Evolutionary conservation across 2,329 filamentous ascomycete species (phyloP).

Genomic region (Rutstroemia sp.): DNA sequence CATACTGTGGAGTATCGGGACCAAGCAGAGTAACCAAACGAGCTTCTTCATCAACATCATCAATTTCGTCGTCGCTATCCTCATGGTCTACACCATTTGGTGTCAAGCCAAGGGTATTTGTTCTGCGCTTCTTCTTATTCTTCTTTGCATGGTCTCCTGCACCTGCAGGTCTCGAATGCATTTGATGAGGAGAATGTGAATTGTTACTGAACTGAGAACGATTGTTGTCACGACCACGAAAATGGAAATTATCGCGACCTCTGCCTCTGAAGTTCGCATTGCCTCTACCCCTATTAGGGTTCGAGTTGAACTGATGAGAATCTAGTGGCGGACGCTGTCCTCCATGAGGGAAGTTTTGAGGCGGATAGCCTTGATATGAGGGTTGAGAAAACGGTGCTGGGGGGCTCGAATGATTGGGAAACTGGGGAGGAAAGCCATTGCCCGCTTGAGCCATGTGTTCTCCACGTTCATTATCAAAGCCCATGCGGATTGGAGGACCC

Average conservation of each 20-base stretch:
- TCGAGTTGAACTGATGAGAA: constrained; percentile 30
- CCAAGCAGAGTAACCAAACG: constrained; percentile 32
- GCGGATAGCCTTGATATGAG: constrained; percentile 33
- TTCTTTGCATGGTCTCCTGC: constrained; percentile 34
- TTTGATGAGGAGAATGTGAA: constrained; percentile 7
- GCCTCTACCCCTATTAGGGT: constrained; percentile 33
- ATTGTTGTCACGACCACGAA: constrained; percentile 31
- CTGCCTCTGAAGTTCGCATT: constrained; percentile 33
- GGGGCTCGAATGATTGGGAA: constrained; percentile 28
- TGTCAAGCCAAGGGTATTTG: constrained; percentile 64
- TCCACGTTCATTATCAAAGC: constrained; percentile 42
- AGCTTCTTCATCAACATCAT: constrained; percentile 57
- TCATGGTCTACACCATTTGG: constrained; percentile 44
- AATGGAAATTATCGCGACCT: constrained; percentile 33
- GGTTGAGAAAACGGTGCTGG: constrained; percentile 28
- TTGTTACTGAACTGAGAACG: constrained; percentile 18
- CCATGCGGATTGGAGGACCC: constrained; percentile 49
- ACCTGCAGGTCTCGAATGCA: constrained; percentile 19
- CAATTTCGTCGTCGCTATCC: constrained; percentile 54
- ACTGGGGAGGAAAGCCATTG: constrained; percentile 34
- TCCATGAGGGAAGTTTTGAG: constrained; percentile 28
- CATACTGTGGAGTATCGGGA: constrained; percentile 31
- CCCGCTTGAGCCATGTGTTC: constrained; percentile 36
- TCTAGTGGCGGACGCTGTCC: constrained; percentile 30
- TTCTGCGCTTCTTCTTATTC: constrained; percentile 66